Base-by-base conservation (phyloP, 805 yeast genomes). In the Suhomyces kilbournensis region DNA sequence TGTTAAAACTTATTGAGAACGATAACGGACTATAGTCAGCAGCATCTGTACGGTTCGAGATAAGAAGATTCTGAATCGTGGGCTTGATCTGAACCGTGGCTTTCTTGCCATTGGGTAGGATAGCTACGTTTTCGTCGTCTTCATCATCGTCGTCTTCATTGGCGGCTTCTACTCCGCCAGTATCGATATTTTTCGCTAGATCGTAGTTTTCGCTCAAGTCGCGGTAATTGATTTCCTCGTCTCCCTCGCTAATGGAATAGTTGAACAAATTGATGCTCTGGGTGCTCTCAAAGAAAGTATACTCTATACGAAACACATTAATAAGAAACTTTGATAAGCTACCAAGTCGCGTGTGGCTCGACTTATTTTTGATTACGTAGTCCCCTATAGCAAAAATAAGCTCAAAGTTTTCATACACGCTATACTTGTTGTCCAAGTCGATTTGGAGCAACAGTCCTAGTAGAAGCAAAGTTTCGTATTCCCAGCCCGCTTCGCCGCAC, bases 201-300 rank as follows among this genome's bases (percentile, higher is more conserved):
- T 74, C 72, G 55, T 72, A 73, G 47, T 61, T 61, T 7, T 72
- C 77, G 17, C 63, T 60, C 49, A 75, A 63, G 58, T 80, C 85
- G 53, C 73, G 74, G 56, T 77, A 79, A n/a, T 76, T 75, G 35
- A 62, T 67, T 9, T 69, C 74, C 30, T 60, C 61, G 35, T 70
- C 76, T 15, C 56, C 59, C 22, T 66, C 70, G 12, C 65, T 60
- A 26, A 81, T 74, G 22, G 71, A 59, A 59, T 80, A 81, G 57
- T 79, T 77, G 54, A 73, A 71, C 12, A 71, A 58, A 58, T 78
- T 81, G 39, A 81, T 75, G 1, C 78, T 69, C 40, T 80, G 79
- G 1, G 85, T 79, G 10, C 83, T 74, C 53, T 68, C 74, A 59
- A 68, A 81, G 49, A 77, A 72, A 14, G 73, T 58, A 54, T 66